Evolutionary conservation across 768 basidiomycete genomes (phyloP).

Genomic region (Boletus rubropictus): DNA sequence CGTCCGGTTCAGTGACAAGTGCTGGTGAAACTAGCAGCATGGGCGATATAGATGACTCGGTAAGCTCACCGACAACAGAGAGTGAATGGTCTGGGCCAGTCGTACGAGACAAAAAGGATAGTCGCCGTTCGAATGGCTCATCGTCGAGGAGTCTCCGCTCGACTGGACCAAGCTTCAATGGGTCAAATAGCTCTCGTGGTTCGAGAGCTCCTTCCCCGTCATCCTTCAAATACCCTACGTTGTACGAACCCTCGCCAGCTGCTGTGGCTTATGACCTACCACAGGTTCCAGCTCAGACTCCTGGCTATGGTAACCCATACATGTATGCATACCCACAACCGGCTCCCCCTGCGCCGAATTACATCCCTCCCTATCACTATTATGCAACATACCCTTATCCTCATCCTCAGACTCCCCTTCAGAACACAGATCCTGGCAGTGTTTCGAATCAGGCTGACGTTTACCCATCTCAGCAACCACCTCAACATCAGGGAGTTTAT

Average conservation of each 20-base stretch:
- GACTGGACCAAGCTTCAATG: slow-evolving; percentile 44
- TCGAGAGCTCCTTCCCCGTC: slow-evolving; percentile 69
- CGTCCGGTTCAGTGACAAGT: slow-evolving; percentile 58
- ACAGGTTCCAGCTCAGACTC: slow-evolving; percentile 27
- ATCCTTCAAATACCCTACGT: slow-evolving; percentile 65
- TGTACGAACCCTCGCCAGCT: slow-evolving; percentile 55
- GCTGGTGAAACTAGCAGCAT: slow-evolving; percentile 54
- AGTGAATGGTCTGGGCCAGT: slow-evolving; percentile 71
- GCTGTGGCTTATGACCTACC: slow-evolving; percentile 28
- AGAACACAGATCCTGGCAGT: slow-evolving; percentile 33
- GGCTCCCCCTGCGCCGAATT: slow-evolving; percentile 33
- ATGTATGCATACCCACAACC: slow-evolving; percentile 40
- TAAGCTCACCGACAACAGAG: slow-evolving; percentile 70
- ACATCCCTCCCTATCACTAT: slow-evolving; percentile 37
- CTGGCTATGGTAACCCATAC: slow-evolving; percentile 31
- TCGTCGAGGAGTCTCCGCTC: slow-evolving; percentile 59
- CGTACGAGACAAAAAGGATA: slow-evolving; percentile 52
- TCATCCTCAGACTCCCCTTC: slow-evolving; percentile 39
- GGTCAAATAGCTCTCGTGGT: slow-evolving; percentile 59
- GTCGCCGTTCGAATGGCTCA: slow-evolving; percentile 49
- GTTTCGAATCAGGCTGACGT: slow-evolving; percentile 28
- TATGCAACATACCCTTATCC: slow-evolving; percentile 48
- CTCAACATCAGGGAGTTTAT: slow-evolving; percentile 29
- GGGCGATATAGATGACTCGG: slow-evolving; percentile 63
- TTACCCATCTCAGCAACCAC: slow-evolving; percentile 30